phyloP scores from a whole-genome alignment of 2,329 filamentous ascomycete species.

The Septoria linicola region DNA sequence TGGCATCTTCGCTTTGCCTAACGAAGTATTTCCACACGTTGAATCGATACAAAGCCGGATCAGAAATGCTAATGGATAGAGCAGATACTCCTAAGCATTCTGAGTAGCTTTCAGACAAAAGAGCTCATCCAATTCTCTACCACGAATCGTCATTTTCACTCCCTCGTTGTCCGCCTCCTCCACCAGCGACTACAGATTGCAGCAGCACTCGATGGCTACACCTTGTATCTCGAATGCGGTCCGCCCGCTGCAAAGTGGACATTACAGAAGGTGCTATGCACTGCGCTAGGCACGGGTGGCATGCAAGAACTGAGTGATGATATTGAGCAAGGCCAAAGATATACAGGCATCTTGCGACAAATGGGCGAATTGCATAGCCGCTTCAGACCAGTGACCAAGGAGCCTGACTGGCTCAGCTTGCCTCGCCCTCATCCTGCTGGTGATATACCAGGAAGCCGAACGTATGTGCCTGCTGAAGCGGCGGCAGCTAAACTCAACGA shows the following conservation, averaged over 20 bases:
- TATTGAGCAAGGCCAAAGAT: conserved; percentile 38
- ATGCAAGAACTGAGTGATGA: conserved; percentile 46
- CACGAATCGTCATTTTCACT: conserved; percentile 64
- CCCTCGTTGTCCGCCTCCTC: conserved; percentile 61
- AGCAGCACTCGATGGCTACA: conserved; percentile 58
- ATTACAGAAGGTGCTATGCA: conserved; percentile 68
- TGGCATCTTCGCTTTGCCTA: conserved; percentile 35
- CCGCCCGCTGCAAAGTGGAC: conserved; percentile 68
- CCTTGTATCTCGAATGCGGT: conserved; percentile 75
- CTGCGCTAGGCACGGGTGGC: conserved; percentile 63
- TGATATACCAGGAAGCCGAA: conserved; percentile 49
- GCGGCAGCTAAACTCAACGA: conserved; percentile 18
- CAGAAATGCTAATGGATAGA: not conserved
- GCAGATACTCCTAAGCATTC: conserved; percentile 46
- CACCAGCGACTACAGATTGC: conserved; percentile 63
- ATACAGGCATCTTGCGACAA: conserved; percentile 48
- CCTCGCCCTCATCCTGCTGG: conserved; percentile 47
- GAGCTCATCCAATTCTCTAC: conserved; percentile 54
- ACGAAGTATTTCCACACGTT: conserved; percentile 35
- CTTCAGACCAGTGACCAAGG: conserved; percentile 64
- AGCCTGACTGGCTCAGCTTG: conserved; percentile 45
- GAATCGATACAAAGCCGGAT: too few relatives aligned
- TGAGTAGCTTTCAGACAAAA: conserved; percentile 43
- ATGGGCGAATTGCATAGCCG: conserved; percentile 64
- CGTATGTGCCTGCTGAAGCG: conserved; percentile 32